These are phyloP conservation scores for Luffa acutangula DNA, from an alignment of 306 rosid genomes.

Conservation along the genomic window DNA sequence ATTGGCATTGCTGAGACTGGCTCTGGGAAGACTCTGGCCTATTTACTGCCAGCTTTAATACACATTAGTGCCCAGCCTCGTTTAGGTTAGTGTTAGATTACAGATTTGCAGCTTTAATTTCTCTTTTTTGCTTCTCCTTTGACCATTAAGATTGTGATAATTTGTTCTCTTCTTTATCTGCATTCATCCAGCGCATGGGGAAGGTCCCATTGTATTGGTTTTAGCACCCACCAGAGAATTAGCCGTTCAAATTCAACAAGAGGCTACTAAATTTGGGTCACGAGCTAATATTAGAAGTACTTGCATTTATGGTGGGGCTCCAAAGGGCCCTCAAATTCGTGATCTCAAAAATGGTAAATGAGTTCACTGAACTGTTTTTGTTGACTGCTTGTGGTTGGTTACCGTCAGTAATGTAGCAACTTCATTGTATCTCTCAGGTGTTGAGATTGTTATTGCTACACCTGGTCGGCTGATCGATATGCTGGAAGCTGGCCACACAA, in stretches of 20 bases:
- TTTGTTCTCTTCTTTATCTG: constrained; percentile 14
- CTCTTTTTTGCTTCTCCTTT: neutral
- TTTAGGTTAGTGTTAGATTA: constrained; percentile 38
- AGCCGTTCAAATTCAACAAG: constrained; percentile 94
- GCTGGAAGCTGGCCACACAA: constrained; percentile 90
- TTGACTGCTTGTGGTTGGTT: neutral
- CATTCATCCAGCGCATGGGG: constrained; percentile 49
- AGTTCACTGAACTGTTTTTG: neutral
- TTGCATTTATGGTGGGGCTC: constrained; percentile 92
- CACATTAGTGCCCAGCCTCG: constrained; percentile 91
- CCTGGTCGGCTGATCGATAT: constrained; percentile 95
- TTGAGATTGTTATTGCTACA: constrained; percentile 90
- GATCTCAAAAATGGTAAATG: constrained; percentile 67
- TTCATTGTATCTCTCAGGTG: constrained; percentile 33
- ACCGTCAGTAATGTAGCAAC: neutral
- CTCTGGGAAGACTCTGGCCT: constrained; percentile 89
- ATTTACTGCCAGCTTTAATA: constrained; percentile 78
- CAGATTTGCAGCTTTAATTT: neutral
- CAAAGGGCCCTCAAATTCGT: constrained; percentile 96
- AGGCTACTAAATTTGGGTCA: constrained; percentile 60
- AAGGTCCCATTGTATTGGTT: constrained; percentile 78
- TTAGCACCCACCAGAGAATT: constrained; percentile 91
- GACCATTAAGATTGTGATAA: neutral
- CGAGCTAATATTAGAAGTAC: constrained; percentile 51
- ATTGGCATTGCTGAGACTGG: constrained; percentile 99